Base-by-base conservation (phyloP, 768 basidiomycete species). In the Suillus tomentosus region DNA sequence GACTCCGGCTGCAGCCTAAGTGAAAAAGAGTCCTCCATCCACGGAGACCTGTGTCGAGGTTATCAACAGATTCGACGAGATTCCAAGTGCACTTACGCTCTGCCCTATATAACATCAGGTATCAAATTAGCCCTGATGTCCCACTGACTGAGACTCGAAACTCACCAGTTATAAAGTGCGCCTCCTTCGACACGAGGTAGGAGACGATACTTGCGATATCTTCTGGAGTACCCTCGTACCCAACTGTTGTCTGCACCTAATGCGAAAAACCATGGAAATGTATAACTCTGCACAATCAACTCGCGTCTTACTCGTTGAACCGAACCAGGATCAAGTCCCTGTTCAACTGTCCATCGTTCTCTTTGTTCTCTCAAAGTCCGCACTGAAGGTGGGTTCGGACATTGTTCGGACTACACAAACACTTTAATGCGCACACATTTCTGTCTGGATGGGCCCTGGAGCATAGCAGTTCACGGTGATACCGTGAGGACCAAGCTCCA, bases 381-480 rank as follows among this genome's bases (percentile, higher is more conserved):
- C 17, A 53, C 51, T 53, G 31, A 31, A 19, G 10, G 17, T 34
- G 8, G 13, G 51, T 34, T 34, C 31, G 10, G 10, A 53, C 31
- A 19, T 53, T 19, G 9, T 53, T 53, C 17, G 2, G 31, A 53
- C 17, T 1, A 27, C 24, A 19, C 5, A 34, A 53, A 19, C 27
- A 31, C 15, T 31, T 15, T 5, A 53, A 31, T 58, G 42, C 57
- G 22, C 40, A 71, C 67, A 17, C 65, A 68, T 63, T n/a, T 62
- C 56, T 13, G 73, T 78, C 7, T 67, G 50, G 56, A 75, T 71
- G 11, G 66, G 55, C 0, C 77, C 76, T 2, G 79, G 79, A 8
- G 76, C 74, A 54, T 79, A 79, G 3, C 74, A 68, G 51, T 78
- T 76, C 3, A 75, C 77, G 3, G 73, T 76, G 36, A 78, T 76